Conservation (phyloP, 177 flowering plant species). For the Telopea speciosissima region DNA sequence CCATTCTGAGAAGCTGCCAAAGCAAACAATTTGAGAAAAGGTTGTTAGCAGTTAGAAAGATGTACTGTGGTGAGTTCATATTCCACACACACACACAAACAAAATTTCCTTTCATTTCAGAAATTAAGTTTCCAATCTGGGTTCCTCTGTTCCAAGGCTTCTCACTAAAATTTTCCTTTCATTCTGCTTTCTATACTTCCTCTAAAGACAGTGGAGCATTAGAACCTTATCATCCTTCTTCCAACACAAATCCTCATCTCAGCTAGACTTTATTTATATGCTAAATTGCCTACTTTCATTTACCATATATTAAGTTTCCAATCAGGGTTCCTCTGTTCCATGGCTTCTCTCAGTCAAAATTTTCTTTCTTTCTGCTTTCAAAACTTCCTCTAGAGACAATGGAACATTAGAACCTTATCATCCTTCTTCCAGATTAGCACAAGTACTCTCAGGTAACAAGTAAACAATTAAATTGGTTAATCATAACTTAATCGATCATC, state of each 20-base stretch:
- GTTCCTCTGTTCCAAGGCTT: no score
- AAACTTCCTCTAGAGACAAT: constrained; percentile 40
- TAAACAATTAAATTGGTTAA: constrained; percentile 1
- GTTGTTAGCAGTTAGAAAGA: no score
- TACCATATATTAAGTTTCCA: constrained; percentile 99
- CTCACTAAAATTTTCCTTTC: constrained; percentile 47
- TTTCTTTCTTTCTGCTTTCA: constrained; percentile 61
- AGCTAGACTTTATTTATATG: no score
- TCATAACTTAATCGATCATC: no score
- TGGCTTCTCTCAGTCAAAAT: constrained; percentile 74
- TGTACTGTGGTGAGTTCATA: not conserved
- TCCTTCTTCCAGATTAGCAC: constrained; percentile 88
- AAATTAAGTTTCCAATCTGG: no score
- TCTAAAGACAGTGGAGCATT: constrained; percentile 57
- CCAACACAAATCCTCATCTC: constrained; percentile 29
- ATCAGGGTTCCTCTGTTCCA: constrained; percentile 88
- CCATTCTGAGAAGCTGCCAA: no score
- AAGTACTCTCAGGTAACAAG: constrained; percentile 55
- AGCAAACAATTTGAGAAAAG: no score
- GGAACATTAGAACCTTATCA: constrained; percentile 71
- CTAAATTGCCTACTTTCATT: constrained; percentile 58
- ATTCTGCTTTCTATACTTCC: constrained; percentile 47
- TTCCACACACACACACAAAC: no score
- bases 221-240: constrained; percentile 69
- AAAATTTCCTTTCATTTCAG: no score